Percentiles rank a stretch among this genome's conserved stretches.
Evolutionary conservation across 2,329 filamentous ascomycete species (phyloP).

Genomic region (Alternaria solani): DNA sequence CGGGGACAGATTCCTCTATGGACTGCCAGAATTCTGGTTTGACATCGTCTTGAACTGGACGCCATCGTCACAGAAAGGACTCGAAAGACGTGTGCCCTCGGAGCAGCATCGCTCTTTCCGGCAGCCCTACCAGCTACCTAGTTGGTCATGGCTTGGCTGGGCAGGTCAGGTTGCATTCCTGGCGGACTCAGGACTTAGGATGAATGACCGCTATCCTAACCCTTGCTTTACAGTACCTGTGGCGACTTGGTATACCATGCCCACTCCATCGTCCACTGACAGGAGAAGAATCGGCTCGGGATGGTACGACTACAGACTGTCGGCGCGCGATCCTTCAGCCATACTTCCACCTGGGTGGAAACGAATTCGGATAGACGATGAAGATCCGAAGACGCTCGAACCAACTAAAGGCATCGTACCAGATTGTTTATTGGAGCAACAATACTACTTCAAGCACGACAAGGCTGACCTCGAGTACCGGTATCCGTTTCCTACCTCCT

Average conservation of each 20-base stretch:
- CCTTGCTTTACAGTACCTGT: background rate
- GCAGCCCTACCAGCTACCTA: background rate
- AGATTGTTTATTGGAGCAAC: background rate
- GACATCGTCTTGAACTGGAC: background rate
- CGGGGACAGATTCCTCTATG: background rate
- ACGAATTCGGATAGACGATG: no score
- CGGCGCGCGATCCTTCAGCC: background rate
- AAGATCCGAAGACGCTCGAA: background rate
- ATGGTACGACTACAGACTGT: background rate
- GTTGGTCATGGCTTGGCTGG: background rate
- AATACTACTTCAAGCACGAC: background rate
- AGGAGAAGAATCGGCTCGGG: background rate
- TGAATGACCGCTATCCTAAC: no score
- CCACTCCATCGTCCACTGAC: fast-evolving
- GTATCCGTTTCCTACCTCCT: background rate
- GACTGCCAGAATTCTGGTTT: background rate
- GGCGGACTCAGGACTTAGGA: background rate
- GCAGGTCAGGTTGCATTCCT: background rate
- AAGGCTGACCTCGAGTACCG: background rate
- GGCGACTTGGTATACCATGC: background rate
- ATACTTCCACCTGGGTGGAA: background rate
- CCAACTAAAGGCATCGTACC: background rate
- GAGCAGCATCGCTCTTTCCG: background rate
- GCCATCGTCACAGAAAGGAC: no score
- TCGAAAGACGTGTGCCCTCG: background rate